These are phyloP conservation scores for Geoglossum cookeanum DNA, from an alignment of 2,329 filamentous ascomycete genomes.

Conservation along the genomic window DNA sequence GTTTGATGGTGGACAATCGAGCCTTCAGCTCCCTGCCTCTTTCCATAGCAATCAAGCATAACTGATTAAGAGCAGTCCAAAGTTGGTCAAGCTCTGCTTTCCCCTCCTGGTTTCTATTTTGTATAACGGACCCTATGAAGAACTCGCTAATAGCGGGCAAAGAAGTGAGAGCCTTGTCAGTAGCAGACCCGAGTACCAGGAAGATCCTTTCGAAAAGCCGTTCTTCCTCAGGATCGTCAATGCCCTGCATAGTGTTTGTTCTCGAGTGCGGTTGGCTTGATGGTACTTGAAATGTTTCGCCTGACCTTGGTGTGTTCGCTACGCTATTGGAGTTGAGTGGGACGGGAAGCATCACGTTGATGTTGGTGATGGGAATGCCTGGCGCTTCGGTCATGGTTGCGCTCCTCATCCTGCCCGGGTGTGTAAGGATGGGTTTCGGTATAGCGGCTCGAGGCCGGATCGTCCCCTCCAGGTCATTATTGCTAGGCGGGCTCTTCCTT, in stretches of 20 bases:
- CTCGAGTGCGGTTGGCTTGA: conserved; percentile 26
- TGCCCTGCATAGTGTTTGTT: conserved; percentile 37
- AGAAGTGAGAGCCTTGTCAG: conserved; percentile 51
- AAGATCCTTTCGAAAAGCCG: conserved; percentile 68
- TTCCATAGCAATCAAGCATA: conserved; percentile 54
- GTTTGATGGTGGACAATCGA: conserved; percentile 58
- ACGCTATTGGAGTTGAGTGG: conserved; percentile 27
- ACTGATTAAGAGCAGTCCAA: conserved; percentile 50
- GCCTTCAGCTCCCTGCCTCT: conserved; percentile 35
- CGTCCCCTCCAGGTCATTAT: neutral
- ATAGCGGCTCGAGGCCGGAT: neutral
- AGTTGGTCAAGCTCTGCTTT: conserved; percentile 41
- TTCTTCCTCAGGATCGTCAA: conserved; percentile 54
- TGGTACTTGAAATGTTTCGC: conserved; percentile 50
- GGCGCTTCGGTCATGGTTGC: neutral
- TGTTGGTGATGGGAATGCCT: neutral
- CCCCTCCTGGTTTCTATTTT: conserved; percentile 39
- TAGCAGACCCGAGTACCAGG: conserved; percentile 51
- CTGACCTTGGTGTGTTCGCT: conserved; percentile 53
- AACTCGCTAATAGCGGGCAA: conserved; percentile 52
- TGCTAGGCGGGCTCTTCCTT: neutral
- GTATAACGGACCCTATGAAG: conserved; percentile 43
- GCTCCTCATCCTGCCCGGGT: neutral
- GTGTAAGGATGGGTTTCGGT: neutral
- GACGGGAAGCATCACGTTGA: conserved; percentile 14